A percentile compares a stretch with the other conserved stretches of the same genome.
These are phyloP conservation scores for Ophiostoma pallidulum DNA, from an alignment of 2,329 filamentous ascomycete species.

Conservation along the genomic window DNA sequence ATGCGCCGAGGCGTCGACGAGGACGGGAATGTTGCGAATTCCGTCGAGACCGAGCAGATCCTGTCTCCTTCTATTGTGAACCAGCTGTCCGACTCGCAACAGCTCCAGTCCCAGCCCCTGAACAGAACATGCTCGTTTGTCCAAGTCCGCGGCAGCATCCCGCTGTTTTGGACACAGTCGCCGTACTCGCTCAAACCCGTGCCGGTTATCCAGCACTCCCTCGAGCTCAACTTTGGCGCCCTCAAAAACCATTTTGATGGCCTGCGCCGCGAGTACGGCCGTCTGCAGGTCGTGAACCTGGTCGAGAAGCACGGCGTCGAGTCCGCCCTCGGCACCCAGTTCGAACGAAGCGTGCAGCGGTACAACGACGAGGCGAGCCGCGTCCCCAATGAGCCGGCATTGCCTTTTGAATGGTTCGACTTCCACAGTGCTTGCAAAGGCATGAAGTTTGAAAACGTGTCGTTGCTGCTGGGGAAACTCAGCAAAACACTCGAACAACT, in stretches of 20 bases:
- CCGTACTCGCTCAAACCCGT: constrained; percentile 88
- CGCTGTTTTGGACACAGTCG: constrained; percentile 88
- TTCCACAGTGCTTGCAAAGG: constrained; percentile 88
- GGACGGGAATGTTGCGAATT: constrained; percentile 78
- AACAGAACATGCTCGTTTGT: constrained; percentile 70
- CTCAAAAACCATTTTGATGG: constrained; percentile 71
- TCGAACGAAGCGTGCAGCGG: constrained; percentile 55
- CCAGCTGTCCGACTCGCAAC: constrained; percentile 44
- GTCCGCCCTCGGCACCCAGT: constrained; percentile 66
- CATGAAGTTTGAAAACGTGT: constrained; percentile 97
- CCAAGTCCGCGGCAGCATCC: constrained; percentile 84
- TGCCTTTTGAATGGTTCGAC: constrained; percentile 92
- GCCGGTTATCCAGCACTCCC: constrained; percentile 71
- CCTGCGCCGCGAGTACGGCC: constrained; percentile 60
- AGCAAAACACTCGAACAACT: constrained; percentile 57
- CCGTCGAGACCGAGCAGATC: constrained; percentile 91
- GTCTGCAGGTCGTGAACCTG: constrained; percentile 69
- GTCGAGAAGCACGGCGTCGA: constrained; percentile 86
- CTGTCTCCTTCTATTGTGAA: constrained; percentile 49
- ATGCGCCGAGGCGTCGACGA: constrained; percentile 85
- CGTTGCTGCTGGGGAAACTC: constrained; percentile 62
- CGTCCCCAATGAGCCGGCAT: constrained; percentile 24
- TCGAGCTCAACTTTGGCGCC: constrained; percentile 66
- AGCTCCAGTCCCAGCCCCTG: constrained; percentile 18
- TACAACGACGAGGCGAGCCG: constrained; percentile 51